A percentile compares a stretch with the other conserved stretches of the same genome.
phyloP scores from a whole-genome alignment of 169 alveolate genomes.

The Eimeria maxima region DNA sequence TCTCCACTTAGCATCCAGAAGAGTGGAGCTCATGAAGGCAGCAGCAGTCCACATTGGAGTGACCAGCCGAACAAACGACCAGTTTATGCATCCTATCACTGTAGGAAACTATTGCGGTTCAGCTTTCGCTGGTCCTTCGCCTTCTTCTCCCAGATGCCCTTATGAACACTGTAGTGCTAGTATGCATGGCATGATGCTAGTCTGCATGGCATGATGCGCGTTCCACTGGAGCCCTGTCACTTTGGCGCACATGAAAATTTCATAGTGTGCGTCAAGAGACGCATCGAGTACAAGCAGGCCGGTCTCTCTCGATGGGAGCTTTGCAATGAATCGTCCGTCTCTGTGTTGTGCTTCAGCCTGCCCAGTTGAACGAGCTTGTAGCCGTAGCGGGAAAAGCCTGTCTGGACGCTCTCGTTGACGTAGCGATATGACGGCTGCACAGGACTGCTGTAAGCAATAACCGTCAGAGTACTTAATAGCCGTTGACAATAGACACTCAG shows the following conservation, averaged over 20 bases:
- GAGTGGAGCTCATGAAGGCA: conserved; percentile 78
- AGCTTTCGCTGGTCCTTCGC: not conserved
- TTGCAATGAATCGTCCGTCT: not conserved
- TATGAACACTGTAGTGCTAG: not conserved
- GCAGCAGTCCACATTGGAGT: conserved; percentile 85
- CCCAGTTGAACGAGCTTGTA: conserved; percentile 72
- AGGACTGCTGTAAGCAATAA: not conserved
- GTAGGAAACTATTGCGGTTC: conserved; percentile 16
- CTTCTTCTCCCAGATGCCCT: not conserved
- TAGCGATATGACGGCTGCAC: conserved; percentile 7
- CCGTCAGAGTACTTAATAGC: not conserved
- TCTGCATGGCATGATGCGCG: not conserved
- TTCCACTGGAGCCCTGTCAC: not conserved
- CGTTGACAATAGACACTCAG: not conserved
- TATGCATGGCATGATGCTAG: not conserved
- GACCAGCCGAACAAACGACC: conserved; percentile 81
- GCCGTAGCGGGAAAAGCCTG: conserved; percentile 79
- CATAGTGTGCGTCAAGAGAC: not conserved
- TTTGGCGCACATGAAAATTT: not conserved
- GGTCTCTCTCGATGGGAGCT: not conserved
- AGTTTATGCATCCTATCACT: conserved; percentile 78
- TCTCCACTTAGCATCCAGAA: conserved; percentile 80
- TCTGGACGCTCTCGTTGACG: conserved; percentile 78
- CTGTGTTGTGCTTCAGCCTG: conserved; percentile 59
- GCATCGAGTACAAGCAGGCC: not conserved